Evolutionary conservation across 2,329 filamentous ascomycete species (phyloP), one percentile per base, ranked within the genome.

Genomic region (Tolypocladium nubicola): DNA sequence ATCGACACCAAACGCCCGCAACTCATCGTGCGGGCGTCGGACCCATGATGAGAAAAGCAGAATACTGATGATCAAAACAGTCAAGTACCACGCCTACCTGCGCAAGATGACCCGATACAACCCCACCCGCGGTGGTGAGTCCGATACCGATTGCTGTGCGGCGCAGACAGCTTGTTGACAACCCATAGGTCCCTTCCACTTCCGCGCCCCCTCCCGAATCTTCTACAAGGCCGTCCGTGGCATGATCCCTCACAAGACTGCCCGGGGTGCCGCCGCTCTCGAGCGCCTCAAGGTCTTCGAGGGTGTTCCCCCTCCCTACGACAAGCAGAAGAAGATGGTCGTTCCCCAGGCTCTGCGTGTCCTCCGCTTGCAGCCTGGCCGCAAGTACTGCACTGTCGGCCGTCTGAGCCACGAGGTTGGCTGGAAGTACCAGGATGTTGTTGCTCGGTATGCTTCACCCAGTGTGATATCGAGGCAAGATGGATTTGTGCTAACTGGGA

Each of bases 171-270:
- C 67, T 69, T 26, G 38, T 69, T 65, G 63, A 70, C 63, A 61
- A 56, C 57, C 53, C 57, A 60, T 71, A 91, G 88, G 93, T 83
- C 94, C 94, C 79, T 99, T 97, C 91, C 94, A 99, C 83, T 97
- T 97, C 91, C 94, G 94, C 77, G 91, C 93, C 71, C 94, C 94
- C 65, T 96, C 92, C 72, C 89, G 95, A 80, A 97, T 99, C 84
- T 96, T 99, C 88, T 99, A 97, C 89, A 96, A 97, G 89, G 91
- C 94, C 76, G 90, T 99, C 81, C 93, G 94, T 78, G 94, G 94
- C 78, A 99, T 99, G 94, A 95, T 99, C 69, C 94, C 94, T 75
- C 94, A 99, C 90, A 99, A 99, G 90, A 99, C 94, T 69, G 86
- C 94, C 76, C 93, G 94, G 75, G 94, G 94, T 80, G 88, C 90